phyloP scores from a whole-genome alignment of 78 protist genomes.

The Dictyostelium intermedium region DNA sequence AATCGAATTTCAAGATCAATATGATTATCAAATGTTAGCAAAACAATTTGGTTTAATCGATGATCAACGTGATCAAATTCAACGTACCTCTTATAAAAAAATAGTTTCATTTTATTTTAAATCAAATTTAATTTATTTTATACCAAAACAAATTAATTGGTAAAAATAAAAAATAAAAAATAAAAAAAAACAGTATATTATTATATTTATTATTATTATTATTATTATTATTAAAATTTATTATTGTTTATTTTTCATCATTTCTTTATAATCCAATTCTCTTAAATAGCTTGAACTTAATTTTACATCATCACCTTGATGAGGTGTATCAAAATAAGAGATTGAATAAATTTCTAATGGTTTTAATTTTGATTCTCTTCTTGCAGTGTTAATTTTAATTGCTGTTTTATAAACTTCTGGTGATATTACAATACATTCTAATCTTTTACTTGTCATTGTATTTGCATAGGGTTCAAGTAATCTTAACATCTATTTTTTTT shows the following conservation, averaged over 20 bases:
- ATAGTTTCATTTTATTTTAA: conserved; percentile 79
- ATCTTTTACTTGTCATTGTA: conserved; percentile 40
- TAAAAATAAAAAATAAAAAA: neutral
- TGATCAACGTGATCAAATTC: conserved; percentile 87
- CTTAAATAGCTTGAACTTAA: conserved; percentile 51
- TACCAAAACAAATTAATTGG: conserved; percentile 26
- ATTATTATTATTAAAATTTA: neutral
- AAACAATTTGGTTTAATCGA: conserved; percentile 72
- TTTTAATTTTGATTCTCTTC: conserved; percentile 35
- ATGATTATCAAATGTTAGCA: conserved; percentile 29
- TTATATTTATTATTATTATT: neutral
- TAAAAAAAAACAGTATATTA: neutral
- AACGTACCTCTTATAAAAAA: conserved; percentile 87
- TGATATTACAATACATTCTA: conserved; percentile 53
- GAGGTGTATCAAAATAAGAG: conserved; percentile 37
- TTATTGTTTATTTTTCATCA: neutral
- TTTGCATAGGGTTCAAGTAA: conserved; percentile 71
- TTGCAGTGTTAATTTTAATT: conserved; percentile 12
- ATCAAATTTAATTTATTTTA: conserved; percentile 38
- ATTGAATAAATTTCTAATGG: conserved; percentile 67
- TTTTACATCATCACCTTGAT: conserved; percentile 50
- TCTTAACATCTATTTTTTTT: conserved; percentile 35
- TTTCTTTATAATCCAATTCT: conserved; percentile 45
- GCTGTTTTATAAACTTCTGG: conserved; percentile 57
- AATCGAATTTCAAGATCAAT: neutral